Percentiles rank a stretch among this genome's conserved stretches.
phyloP scores from a whole-genome alignment of 495 filamentous ascomycete genomes.

The Hypoxylon perforatum region DNA sequence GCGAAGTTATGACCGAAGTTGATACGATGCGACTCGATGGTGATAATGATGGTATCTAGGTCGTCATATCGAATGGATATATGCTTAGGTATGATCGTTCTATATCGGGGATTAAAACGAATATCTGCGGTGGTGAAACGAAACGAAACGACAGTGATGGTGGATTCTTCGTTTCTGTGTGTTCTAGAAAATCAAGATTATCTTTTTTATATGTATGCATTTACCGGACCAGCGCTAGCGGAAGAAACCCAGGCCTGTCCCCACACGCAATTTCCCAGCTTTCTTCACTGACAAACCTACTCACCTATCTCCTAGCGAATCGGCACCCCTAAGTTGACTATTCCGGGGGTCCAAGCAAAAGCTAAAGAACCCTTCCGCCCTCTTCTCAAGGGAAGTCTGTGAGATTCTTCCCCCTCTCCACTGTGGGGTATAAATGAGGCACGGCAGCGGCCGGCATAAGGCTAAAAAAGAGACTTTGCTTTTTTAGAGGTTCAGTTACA shows the following conservation, averaged over 20 bases:
- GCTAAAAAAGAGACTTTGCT: no score
- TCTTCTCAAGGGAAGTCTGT: no score
- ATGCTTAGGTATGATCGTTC: constrained; percentile 16
- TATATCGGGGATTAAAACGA: constrained; percentile 6
- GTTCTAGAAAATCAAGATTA: constrained; percentile 29
- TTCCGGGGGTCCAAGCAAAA: constrained; percentile 8
- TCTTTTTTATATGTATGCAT: background rate
- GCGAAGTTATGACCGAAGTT: background rate
- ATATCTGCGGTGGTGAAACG: background rate
- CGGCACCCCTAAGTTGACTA: no score
- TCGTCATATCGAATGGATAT: constrained; percentile 14
- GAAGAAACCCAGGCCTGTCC: constrained; percentile 21
- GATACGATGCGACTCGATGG: background rate
- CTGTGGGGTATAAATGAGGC: no score
- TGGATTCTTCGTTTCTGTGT: background rate
- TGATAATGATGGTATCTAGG: constrained; percentile 8
- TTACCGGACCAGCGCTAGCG: constrained; percentile 7
- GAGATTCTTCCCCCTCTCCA: no score
- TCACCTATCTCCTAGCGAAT: background rate
- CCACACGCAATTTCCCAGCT: constrained; percentile 33
- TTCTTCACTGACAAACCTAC: background rate
- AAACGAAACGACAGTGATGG: background rate
- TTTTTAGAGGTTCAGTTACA: no score
- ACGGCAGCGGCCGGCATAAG: no score
- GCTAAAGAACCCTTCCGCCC: no score